Evolutionary conservation across 2,329 filamentous ascomycete genomes (phyloP).

Genomic region (Verticillium tricorpus): DNA sequence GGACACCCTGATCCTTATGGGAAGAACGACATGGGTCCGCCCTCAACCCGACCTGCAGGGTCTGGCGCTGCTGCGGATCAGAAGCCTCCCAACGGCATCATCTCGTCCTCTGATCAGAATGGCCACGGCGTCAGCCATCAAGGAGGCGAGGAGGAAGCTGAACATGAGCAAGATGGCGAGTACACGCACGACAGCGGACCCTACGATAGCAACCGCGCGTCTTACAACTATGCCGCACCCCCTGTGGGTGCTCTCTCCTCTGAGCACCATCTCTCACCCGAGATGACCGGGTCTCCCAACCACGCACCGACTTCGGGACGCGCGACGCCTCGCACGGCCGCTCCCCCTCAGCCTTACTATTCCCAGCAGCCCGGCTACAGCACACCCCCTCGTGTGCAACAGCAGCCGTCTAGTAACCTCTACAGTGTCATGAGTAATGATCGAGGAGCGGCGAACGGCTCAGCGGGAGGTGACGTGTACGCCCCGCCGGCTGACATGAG

Average conservation of each 20-base stretch:
- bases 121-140: slow-evolving; percentile 50
- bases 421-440: slow-evolving; percentile 89
- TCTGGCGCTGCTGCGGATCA: slow-evolving; percentile 41
- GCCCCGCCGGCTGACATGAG: slow-evolving; percentile 58
- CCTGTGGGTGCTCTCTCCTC: slow-evolving; percentile 61
- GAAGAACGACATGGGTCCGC: slow-evolving; percentile 86
- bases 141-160: slow-evolving; percentile 60
- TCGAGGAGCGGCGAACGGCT: slow-evolving; percentile 62
- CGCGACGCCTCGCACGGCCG: slow-evolving; percentile 77
- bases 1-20: slow-evolving; percentile 65
- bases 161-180: slow-evolving; percentile 74
- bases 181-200: slow-evolving; percentile 79
- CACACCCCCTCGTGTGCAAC: slow-evolving; percentile 68
- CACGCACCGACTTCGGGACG: slow-evolving; percentile 79
- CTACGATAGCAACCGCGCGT: slow-evolving; percentile 67
- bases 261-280: slow-evolving; percentile 76
- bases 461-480: slow-evolving; percentile 64
- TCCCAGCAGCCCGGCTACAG: slow-evolving; percentile 63
- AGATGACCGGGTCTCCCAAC: slow-evolving; percentile 75
- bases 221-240: slow-evolving; percentile 74
- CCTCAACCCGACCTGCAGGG: slow-evolving; percentile 51
- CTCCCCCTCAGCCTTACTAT: slow-evolving; percentile 70
- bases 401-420: slow-evolving; percentile 69
- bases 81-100: slow-evolving; percentile 62
- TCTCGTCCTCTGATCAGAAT: slow-evolving; percentile 49